Percentiles rank a stretch among this genome's conserved stretches.
Evolutionary conservation across 2,329 filamentous ascomycete genomes (phyloP).

Genomic region (Drechslera avenae): DNA sequence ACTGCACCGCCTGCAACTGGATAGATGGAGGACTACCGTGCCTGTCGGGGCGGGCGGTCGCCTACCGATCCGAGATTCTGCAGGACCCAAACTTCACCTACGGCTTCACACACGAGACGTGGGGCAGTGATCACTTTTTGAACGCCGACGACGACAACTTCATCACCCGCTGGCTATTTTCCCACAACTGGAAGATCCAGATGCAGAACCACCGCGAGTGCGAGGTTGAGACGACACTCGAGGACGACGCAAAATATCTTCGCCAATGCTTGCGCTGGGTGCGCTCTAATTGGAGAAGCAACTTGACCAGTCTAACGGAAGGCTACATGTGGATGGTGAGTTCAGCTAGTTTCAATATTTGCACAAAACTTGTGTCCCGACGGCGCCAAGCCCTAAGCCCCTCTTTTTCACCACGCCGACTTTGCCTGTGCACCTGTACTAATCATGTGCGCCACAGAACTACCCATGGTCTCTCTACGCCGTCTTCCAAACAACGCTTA

Average conservation of each 20-base stretch:
- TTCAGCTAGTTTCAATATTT: conserved; percentile 29
- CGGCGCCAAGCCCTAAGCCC: conserved; percentile 39
- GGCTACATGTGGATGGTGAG: conserved; percentile 84
- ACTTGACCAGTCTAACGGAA: conserved; percentile 87
- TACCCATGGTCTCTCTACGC: conserved; percentile 95
- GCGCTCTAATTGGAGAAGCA: conserved; percentile 96
- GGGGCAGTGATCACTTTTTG: conserved; percentile 72
- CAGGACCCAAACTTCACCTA: conserved; percentile 84
- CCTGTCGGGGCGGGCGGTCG: conserved; percentile 91
- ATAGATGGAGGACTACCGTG: conserved; percentile 96
- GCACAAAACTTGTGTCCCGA: conserved; percentile 29
- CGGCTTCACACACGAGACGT: conserved; percentile 86
- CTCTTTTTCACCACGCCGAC: conserved; percentile 28
- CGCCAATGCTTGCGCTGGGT: conserved; percentile 96
- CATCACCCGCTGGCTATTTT: conserved; percentile 93
- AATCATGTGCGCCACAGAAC: conserved; percentile 57
- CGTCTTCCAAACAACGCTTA: conserved; percentile 89
- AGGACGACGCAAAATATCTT: conserved; percentile 85
- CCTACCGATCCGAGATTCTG: conserved; percentile 87
- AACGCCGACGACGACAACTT: conserved; percentile 99
- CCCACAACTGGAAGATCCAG: conserved; percentile 89
- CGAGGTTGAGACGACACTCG: conserved; percentile 83
- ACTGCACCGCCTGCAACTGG: conserved; percentile 93
- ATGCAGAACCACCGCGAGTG: conserved; percentile 93
- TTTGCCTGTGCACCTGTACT: conserved; percentile 25